Conservation (phyloP, 352 stramenopile species). For the Phytophthora pistaciae region DNA sequence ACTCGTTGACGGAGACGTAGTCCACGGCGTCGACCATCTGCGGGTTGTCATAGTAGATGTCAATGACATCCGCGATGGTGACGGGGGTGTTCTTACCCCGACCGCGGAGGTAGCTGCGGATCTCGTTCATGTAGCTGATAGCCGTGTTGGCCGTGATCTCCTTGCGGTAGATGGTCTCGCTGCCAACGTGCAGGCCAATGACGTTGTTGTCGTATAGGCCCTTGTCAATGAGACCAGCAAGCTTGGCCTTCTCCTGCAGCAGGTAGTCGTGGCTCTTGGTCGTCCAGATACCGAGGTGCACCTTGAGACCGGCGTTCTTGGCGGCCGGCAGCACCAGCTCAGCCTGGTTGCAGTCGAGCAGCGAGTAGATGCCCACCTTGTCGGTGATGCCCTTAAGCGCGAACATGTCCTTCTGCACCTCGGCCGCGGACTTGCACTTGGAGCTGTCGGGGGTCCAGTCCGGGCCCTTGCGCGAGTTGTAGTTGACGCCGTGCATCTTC, state of each 20-base stretch:
- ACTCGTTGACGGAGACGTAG: conserved; percentile 81
- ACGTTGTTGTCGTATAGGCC: conserved; percentile 61
- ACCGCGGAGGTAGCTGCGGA: conserved; percentile 53
- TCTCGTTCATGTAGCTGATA: conserved; percentile 69
- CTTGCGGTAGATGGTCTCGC: conserved; percentile 76
- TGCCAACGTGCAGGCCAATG: conserved; percentile 65
- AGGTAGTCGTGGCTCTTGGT: conserved; percentile 45
- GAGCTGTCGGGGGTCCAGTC: conserved; percentile 51
- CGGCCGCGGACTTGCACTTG: conserved; percentile 55
- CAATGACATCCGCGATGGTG: conserved; percentile 76
- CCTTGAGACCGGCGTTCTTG: conserved; percentile 52
- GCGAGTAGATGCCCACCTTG: conserved; percentile 75
- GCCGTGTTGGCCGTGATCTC: conserved; percentile 55
- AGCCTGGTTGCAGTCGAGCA: conserved; percentile 64
- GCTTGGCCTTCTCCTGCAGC: conserved; percentile 54
- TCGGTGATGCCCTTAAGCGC: conserved; percentile 53
- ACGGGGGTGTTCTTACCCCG: conserved; percentile 59
- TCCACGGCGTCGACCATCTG: conserved; percentile 71
- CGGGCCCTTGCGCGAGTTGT: conserved; percentile 68
- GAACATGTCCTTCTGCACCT: conserved; percentile 69
- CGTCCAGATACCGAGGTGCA: conserved; percentile 79
- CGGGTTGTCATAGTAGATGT: conserved; percentile 73
- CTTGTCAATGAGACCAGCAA: conserved; percentile 47
- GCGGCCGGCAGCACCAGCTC: conserved; percentile 54
- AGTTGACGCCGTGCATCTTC: conserved; percentile 79